phyloP scores from a whole-genome alignment of 768 basidiomycete species.

The Mycena chlorophos region DNA sequence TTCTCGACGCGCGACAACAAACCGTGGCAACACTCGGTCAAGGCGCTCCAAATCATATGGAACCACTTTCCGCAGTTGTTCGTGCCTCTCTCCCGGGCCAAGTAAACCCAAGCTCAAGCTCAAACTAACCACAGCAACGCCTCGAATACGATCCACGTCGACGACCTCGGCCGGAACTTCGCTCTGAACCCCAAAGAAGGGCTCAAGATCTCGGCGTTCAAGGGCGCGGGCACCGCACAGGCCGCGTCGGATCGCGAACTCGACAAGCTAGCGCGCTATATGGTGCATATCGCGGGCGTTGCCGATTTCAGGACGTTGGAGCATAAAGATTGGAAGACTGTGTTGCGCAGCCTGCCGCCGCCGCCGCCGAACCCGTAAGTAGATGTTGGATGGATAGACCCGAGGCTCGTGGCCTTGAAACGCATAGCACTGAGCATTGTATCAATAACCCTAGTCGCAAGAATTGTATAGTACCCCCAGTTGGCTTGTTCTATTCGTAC shows the following conservation, averaged over 20 bases:
- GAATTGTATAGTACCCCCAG: not conserved
- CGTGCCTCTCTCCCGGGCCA: constrained; percentile 18
- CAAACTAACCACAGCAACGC: constrained; percentile 40
- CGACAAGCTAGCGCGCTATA: constrained; percentile 60
- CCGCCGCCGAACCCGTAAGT: not conserved
- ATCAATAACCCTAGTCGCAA: too few relatives aligned
- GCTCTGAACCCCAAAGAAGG: constrained; percentile 85
- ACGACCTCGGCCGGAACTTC: constrained; percentile 88
- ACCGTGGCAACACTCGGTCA: constrained; percentile 79
- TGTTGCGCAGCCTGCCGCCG: constrained; percentile 42
- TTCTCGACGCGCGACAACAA: constrained; percentile 73
- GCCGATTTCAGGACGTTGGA: constrained; percentile 64
- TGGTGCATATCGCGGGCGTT: constrained; percentile 59
- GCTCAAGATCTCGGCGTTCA: constrained; percentile 81
- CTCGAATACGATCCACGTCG: constrained; percentile 82
- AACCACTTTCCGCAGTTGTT: constrained; percentile 82
- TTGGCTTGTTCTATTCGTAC: too few relatives aligned
- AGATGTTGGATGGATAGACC: too few relatives aligned
- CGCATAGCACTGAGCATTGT: too few relatives aligned
- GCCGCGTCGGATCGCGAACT: constrained; percentile 70
- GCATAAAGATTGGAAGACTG: constrained; percentile 61
- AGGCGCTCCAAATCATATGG: constrained; percentile 85
- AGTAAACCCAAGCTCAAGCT: not conserved
- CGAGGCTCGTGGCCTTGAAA: too few relatives aligned
- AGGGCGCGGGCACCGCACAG: constrained; percentile 66